Evolutionary conservation across 805 yeast genomes (phyloP), one percentile per base, ranked within the genome.

Genomic region (Metschnikowia rubicola): DNA sequence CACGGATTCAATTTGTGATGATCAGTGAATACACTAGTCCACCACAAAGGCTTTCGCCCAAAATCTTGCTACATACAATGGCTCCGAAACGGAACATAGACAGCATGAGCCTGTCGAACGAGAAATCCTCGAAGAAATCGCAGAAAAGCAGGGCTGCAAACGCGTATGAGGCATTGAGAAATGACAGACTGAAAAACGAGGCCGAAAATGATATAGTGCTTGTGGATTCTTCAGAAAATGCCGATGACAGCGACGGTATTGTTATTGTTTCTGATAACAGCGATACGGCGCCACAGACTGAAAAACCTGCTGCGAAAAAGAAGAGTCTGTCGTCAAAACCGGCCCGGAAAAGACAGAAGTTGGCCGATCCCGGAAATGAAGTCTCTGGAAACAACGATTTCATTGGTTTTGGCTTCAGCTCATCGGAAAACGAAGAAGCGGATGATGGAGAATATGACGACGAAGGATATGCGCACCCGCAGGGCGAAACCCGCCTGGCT

Each of bases 321-420:
- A 46, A 21, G 30, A 17, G 29, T 32, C 48, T 41, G 15, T 21
- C 26, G 26, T 21, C 26, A 21, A 30, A 43, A 15, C 47, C 44
- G n/a, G 29, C 46, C 5, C 9, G 47, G 3, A 54, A 55, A 43
- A 47, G 48, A 44, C 50, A 44, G 44, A 53, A 43, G 19, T n/a
- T 17, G 29, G 42, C 46, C 3, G 56, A 47, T 34, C 11, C 48
- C 7, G 50, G 44, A 15, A 73, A 75, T 48, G 77, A 68, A 35
- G 59, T 77, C 4, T 57, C 76, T 2, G 66, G 69, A 34, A 76
- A 78, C 48, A 70, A 68, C 42, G 84, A 80, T 47, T 81, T 75
- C 53, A 81, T 81, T 17, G 81, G 76, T 10, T 79, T 81, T 60
- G 84, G 78, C 11, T 70, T 74, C 43, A 66, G 73, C 6, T 74